A percentile compares a stretch with the other conserved stretches of the same genome.
Evolutionary conservation across 2,329 filamentous ascomycete species (phyloP).

Genomic region (Phyllosticta capitalensis): DNA sequence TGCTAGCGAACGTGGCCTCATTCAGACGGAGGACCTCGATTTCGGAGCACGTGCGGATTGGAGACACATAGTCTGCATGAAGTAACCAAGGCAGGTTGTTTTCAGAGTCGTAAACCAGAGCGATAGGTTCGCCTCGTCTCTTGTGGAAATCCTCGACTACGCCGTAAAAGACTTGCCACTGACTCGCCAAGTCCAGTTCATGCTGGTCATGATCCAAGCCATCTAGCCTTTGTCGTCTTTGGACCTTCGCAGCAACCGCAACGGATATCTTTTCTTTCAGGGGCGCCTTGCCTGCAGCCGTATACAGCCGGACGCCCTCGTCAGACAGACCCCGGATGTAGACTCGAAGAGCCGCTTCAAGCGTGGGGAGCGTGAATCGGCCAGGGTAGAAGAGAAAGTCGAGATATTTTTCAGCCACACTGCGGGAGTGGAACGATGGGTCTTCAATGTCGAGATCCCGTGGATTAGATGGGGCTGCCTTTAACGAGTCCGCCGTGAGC

Average conservation of each 20-base stretch:
- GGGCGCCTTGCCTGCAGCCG: conserved; percentile 35
- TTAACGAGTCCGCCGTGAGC: conserved; percentile 32
- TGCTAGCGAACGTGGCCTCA: conserved; percentile 29
- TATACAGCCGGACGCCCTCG: not conserved
- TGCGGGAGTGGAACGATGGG: conserved; percentile 41
- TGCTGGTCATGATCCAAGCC: conserved; percentile 70
- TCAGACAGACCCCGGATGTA: conserved; percentile 54
- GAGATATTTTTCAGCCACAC: conserved; percentile 65
- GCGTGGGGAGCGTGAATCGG: conserved; percentile 65
- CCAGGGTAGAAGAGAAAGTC: conserved; percentile 74
- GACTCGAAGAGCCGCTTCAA: conserved; percentile 75
- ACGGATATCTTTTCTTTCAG: conserved; percentile 69
- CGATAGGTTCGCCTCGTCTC: conserved; percentile 71
- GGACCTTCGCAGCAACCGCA: conserved; percentile 60
- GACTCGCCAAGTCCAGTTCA: conserved; percentile 61
- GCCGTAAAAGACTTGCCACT: conserved; percentile 87
- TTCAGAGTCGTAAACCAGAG: conserved; percentile 62
- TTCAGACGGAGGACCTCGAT: conserved; percentile 72
- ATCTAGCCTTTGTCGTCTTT: conserved; percentile 51
- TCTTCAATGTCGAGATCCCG: conserved; percentile 23
- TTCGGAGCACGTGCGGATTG: conserved; percentile 68
- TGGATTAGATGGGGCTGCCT: conserved; percentile 28
- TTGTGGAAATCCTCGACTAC: conserved; percentile 79
- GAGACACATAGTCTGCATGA: conserved; percentile 70
- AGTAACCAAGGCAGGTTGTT: conserved; percentile 73